A percentile compares a stretch with the other conserved stretches of the same genome.
Evolutionary conservation across 805 yeast genomes (phyloP).

Genomic region (Starmerella apicola): DNA sequence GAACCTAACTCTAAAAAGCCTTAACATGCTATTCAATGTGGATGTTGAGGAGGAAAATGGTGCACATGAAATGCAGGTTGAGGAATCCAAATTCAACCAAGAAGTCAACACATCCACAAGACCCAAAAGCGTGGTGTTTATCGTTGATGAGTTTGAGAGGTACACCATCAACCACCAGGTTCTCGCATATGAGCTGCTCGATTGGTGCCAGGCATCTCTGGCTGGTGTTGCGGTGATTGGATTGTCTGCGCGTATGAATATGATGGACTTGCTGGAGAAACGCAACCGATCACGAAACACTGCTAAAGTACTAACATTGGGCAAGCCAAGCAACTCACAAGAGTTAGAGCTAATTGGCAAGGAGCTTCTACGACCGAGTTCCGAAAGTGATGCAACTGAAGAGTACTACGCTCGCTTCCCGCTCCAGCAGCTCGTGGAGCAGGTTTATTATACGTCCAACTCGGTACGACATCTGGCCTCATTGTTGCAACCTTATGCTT

Average conservation of each 20-base stretch:
- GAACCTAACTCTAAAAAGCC: constrained; percentile 20
- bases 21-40: constrained; percentile 23
- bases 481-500: constrained; percentile 7
- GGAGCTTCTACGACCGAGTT: constrained; percentile 27
- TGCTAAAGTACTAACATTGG: constrained; percentile 56
- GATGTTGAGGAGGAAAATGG: constrained; percentile 12
- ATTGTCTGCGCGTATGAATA: constrained; percentile 56
- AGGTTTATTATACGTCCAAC: constrained; percentile 45
- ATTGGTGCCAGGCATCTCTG: constrained; percentile 59
- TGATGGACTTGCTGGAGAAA: constrained; percentile 75
- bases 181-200: constrained; percentile 74
- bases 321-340: constrained; percentile 37
- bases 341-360: constrained; percentile 40
- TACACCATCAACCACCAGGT: constrained; percentile 72
- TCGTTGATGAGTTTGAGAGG: constrained; percentile 75
- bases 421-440: constrained; percentile 16
- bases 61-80: constrained; percentile 12
- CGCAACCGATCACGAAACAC: constrained; percentile 84
- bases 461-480: constrained; percentile 37
- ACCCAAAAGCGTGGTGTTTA: constrained; percentile 40
- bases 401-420: constrained; percentile 11
- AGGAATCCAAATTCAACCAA: too few relatives aligned
- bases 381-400: constrained; percentile 18
- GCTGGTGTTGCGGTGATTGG: constrained; percentile 77
- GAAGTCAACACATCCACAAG: constrained; percentile 32